These are phyloP conservation scores for Curvularia verruculosa DNA, from an alignment of 2,329 filamentous ascomycete species.

Conservation along the genomic window DNA sequence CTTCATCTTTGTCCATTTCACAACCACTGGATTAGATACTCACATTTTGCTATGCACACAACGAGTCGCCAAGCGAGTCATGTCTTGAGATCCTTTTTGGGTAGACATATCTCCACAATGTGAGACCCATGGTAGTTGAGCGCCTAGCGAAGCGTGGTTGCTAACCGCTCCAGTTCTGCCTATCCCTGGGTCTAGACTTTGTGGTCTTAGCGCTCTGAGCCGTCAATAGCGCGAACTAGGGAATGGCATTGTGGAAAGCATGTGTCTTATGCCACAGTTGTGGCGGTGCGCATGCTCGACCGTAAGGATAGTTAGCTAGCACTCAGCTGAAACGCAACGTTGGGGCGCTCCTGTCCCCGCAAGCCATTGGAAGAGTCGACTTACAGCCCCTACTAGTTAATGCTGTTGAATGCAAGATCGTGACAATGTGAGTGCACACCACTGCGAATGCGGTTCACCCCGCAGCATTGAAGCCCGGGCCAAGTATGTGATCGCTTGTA, in stretches of 20 bases:
- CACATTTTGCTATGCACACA: constrained; percentile 3
- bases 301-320: too few relatives aligned
- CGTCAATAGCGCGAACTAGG: constrained; percentile 17
- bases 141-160: background rate
- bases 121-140: constrained; percentile 1
- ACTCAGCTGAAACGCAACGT: background rate
- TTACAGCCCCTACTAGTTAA: background rate
- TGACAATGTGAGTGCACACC: background rate
- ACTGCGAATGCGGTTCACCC: background rate
- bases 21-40: background rate
- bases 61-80: background rate
- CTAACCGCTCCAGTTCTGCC: background rate
- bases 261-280: background rate
- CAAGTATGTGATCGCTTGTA: background rate
- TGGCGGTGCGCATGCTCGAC: background rate
- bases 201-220: constrained; percentile 6
- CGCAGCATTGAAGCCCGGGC: background rate
- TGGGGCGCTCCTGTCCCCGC: background rate
- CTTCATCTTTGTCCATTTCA: background rate
- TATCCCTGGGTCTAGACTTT: constrained; percentile 14
- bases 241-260: constrained; percentile 6
- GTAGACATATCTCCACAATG: constrained; percentile 1
- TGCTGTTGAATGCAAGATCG: background rate
- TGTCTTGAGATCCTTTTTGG: background rate
- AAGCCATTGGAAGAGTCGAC: background rate